A percentile compares a stretch with the other conserved stretches of the same genome.
Conservation (phyloP, 306 rosid genomes). For the Cicer pinnatifidum region DNA sequence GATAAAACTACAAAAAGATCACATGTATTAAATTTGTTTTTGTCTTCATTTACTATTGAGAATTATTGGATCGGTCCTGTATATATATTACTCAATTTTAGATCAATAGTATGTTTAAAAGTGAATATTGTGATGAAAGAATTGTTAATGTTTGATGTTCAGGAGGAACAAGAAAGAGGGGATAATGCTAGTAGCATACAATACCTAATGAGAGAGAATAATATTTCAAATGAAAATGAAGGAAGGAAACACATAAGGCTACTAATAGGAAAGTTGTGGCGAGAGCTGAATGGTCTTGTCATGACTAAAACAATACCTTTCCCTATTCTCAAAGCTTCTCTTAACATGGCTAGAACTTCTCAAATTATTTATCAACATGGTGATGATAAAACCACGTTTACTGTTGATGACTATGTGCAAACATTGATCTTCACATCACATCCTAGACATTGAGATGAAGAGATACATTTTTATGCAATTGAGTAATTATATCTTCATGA, state of each 20-base stretch:
- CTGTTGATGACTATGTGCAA: conserved; percentile 51
- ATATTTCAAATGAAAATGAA: conserved; percentile 40
- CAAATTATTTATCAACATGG: conserved; percentile 57
- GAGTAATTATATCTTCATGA: no score
- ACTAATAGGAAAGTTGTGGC: conserved; percentile 46
- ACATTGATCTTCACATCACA: conserved; percentile 40
- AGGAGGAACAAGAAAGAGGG: conserved; percentile 60
- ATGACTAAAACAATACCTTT: conserved; percentile 24
- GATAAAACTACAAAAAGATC: no score
- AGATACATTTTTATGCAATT: no score
- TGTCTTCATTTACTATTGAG: no score
- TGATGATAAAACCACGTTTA: conserved; percentile 47
- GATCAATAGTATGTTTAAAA: no score
- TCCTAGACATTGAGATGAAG: neutral
- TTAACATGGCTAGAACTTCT: conserved; percentile 59
- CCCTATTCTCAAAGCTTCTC: conserved; percentile 42
- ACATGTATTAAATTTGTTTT: no score
- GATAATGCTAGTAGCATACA: conserved; percentile 50
- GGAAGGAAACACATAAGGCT: conserved; percentile 45
- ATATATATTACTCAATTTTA: no score
- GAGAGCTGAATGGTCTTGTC: conserved; percentile 45
- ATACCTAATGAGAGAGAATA: conserved; percentile 43
- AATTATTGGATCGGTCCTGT: no score
- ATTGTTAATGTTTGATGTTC: no score
- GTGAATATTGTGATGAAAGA: no score